Conservation (phyloP, 2,329 filamentous ascomycete genomes). For the Acephala macrosclerotiorum region DNA sequence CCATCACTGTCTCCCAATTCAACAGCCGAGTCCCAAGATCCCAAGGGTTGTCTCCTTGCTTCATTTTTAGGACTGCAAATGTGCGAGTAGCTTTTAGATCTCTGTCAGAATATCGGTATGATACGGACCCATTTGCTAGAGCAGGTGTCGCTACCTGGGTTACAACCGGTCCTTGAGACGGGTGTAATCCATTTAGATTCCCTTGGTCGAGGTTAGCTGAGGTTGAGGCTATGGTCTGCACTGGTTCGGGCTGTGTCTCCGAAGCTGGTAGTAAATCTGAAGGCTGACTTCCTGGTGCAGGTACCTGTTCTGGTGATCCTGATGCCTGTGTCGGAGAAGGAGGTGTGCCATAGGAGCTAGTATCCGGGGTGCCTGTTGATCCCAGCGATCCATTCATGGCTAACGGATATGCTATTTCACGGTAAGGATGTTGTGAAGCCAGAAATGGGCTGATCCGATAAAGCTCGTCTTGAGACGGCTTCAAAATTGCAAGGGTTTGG, state of each 20-base stretch:
- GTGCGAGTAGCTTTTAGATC: conserved; percentile 59
- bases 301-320: not conserved
- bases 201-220: not conserved
- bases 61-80: conserved; percentile 78
- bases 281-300: not conserved
- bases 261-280: not conserved
- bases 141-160: not conserved
- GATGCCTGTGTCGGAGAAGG: not conserved
- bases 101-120: conserved; percentile 10
- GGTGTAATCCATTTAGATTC: not conserved
- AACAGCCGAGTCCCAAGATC: conserved; percentile 69
- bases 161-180: not conserved
- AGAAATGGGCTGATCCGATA: conserved; percentile 41
- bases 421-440: conserved; percentile 53
- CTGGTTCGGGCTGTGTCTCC: not conserved
- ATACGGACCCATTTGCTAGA: not conserved
- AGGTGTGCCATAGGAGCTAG: not conserved
- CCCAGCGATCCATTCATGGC: conserved; percentile 7
- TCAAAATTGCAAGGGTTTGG: conserved; percentile 79
- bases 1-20: conserved; percentile 86
- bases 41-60: conserved; percentile 84
- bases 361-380: not conserved
- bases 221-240: not conserved
- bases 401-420: conserved; percentile 67
- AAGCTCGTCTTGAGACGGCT: conserved; percentile 47